Conservation (phyloP, 305 asterid genomes). For the Fraxinus floribunda region DNA sequence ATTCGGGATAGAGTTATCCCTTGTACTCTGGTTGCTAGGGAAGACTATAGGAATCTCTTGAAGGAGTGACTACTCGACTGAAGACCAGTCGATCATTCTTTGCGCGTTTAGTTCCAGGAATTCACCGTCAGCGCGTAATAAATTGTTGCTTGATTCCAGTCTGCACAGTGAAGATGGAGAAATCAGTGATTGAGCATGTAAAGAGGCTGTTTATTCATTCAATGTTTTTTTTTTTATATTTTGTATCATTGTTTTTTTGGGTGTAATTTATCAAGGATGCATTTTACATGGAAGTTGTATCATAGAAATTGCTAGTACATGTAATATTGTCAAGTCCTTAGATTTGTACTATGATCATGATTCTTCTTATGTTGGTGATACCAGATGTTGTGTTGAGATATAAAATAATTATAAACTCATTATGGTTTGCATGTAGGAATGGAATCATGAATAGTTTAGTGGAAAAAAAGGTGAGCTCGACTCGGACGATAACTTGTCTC, state of each 20-base stretch:
- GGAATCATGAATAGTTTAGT: neutral
- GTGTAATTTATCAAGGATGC: neutral
- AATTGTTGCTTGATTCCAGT: neutral
- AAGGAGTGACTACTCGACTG: neutral
- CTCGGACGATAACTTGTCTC: neutral
- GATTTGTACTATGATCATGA: neutral
- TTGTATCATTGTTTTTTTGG: neutral
- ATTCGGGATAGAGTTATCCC: slow-evolving; percentile 65
- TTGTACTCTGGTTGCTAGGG: slow-evolving; percentile 82
- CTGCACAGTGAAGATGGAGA: neutral
- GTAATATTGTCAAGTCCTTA: neutral
- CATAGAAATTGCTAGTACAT: neutral
- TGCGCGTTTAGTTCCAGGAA: neutral
- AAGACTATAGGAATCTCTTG: slow-evolving; percentile 73
- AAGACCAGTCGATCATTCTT: neutral
- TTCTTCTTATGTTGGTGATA: neutral
- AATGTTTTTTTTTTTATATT: neutral
- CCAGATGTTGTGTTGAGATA: neutral
- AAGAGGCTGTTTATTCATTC: slow-evolving; percentile 14
- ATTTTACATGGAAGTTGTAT: neutral
- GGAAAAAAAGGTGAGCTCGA: neutral
- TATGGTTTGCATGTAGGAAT: too few species aligned
- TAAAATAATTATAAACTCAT: too few species aligned
- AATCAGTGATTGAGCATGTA: neutral
- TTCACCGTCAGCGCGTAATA: neutral